Evolutionary conservation across 257 asterid genomes (phyloP).

Genomic region (Jacaranda copaia): DNA sequence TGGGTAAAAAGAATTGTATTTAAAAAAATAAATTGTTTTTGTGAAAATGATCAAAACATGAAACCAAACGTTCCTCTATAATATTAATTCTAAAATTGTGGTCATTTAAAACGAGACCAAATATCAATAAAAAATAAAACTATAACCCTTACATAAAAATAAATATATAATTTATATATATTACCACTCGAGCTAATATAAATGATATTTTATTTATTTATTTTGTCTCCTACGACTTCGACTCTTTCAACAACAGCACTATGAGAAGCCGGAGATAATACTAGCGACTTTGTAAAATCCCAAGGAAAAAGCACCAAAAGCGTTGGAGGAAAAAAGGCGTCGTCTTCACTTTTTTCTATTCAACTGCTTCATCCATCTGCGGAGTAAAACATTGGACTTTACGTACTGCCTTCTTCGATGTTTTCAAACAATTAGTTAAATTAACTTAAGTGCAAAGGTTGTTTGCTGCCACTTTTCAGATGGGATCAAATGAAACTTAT

Average conservation of each 20-base stretch:
- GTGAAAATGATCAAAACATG: too few relatives aligned
- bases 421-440: slow-evolving; percentile 17
- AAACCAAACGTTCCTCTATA: too few relatives aligned
- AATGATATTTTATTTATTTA: too few relatives aligned
- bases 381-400: not conserved
- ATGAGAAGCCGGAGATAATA: not conserved
- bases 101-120: too few relatives aligned
- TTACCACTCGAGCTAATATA: too few relatives aligned
- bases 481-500: slow-evolving; percentile 35
- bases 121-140: too few relatives aligned
- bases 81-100: too few relatives aligned
- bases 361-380: slow-evolving; percentile 5
- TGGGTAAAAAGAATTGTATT: too few relatives aligned
- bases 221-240: too few relatives aligned
- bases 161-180: too few relatives aligned
- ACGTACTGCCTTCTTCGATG: slow-evolving; percentile 1
- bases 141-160: too few relatives aligned
- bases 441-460: slow-evolving; percentile 20
- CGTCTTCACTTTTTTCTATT: not conserved
- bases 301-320: slow-evolving; percentile 11
- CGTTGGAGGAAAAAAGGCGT: not conserved
- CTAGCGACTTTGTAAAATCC: not conserved
- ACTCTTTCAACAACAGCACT: slow-evolving; percentile 22
- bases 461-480: slow-evolving; percentile 10
- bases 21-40: too few relatives aligned